phyloP scores from a whole-genome alignment of 1,284 basidiomycete species.

The Naganishia cerealis region DNA sequence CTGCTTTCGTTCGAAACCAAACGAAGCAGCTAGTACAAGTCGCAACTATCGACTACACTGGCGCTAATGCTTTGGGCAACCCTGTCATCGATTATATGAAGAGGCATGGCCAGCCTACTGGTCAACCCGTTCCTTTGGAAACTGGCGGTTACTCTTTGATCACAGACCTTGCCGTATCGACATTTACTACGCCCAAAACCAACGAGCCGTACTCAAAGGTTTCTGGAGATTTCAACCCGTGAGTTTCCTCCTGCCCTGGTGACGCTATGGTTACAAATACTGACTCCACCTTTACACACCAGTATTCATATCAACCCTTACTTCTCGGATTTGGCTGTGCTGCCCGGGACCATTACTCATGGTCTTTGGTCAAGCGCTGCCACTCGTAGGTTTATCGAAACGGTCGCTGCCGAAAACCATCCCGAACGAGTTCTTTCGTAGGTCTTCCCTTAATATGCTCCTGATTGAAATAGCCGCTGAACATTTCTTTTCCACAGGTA shows the following conservation, averaged over 20 bases:
- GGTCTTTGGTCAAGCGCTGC: slow-evolving; percentile 96
- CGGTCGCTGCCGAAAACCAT: slow-evolving; percentile 85
- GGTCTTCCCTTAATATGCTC: slow-evolving; percentile 48
- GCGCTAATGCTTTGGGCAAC: slow-evolving; percentile 85
- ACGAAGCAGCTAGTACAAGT: slow-evolving; percentile 84
- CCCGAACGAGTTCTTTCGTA: slow-evolving; percentile 84
- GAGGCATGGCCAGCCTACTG: slow-evolving; percentile 79
- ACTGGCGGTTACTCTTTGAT: slow-evolving; percentile 82
- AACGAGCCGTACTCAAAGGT: slow-evolving; percentile 93
- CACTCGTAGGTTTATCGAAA: slow-evolving; percentile 89
- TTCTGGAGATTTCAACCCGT: slow-evolving; percentile 87
- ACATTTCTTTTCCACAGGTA: slow-evolving; percentile 61
- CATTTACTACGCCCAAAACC: slow-evolving; percentile 75
- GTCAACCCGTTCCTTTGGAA: slow-evolving; percentile 72
- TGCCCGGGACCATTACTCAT: slow-evolving; percentile 96
- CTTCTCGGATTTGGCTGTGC: slow-evolving; percentile 88
- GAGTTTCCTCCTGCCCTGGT: background rate
- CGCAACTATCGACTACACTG: slow-evolving; percentile 79
- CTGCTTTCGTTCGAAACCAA: slow-evolving; percentile 79
- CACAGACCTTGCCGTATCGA: slow-evolving; percentile 59
- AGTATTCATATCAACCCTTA: slow-evolving; percentile 94
- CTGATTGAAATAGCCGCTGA: background rate
- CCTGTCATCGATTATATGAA: slow-evolving; percentile 90
- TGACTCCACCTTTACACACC: background rate
- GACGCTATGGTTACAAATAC: slow-evolving; percentile 57